Evolutionary conservation across 345 rosid genomes (phyloP).

Genomic region (Carallia pectinifolia): DNA sequence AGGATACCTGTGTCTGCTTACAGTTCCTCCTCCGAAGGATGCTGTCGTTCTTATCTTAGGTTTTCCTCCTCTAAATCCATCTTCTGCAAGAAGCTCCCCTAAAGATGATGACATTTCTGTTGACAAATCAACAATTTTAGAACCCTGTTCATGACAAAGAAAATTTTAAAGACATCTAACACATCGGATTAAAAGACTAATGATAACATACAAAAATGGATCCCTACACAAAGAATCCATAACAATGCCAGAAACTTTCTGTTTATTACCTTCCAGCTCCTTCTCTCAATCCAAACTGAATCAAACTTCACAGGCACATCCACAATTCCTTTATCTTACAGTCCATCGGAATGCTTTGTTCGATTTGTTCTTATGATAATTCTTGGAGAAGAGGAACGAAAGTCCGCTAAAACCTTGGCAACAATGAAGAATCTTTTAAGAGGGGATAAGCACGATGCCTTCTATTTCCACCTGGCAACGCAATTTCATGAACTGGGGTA

Average conservation of each 20-base stretch:
- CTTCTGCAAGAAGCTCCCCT: slow-evolving; percentile 63
- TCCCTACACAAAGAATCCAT: background rate
- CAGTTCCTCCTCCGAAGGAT: slow-evolving; percentile 33
- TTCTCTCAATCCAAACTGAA: background rate
- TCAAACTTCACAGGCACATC: background rate
- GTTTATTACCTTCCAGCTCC: background rate
- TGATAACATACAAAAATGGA: background rate
- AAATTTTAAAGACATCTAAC: background rate
- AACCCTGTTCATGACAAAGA: background rate
- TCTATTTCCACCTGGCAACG: slow-evolving; percentile 5
- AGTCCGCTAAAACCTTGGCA: background rate
- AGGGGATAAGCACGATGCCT: background rate
- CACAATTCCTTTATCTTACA: background rate
- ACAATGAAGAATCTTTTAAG: slow-evolving; percentile 14
- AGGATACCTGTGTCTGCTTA: slow-evolving; percentile 18
- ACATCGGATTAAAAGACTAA: background rate
- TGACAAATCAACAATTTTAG: background rate
- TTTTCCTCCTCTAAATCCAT: slow-evolving; percentile 53
- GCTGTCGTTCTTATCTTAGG: slow-evolving; percentile 35
- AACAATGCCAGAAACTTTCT: background rate
- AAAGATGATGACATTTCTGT: slow-evolving; percentile 51
- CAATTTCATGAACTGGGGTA: slow-evolving; percentile 16
- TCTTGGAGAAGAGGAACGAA: background rate
- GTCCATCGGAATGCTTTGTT: background rate
- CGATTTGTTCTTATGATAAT: background rate